Base-by-base conservation (phyloP, 2,329 filamentous ascomycete genomes). In the Harringtonia lauricola region DNA sequence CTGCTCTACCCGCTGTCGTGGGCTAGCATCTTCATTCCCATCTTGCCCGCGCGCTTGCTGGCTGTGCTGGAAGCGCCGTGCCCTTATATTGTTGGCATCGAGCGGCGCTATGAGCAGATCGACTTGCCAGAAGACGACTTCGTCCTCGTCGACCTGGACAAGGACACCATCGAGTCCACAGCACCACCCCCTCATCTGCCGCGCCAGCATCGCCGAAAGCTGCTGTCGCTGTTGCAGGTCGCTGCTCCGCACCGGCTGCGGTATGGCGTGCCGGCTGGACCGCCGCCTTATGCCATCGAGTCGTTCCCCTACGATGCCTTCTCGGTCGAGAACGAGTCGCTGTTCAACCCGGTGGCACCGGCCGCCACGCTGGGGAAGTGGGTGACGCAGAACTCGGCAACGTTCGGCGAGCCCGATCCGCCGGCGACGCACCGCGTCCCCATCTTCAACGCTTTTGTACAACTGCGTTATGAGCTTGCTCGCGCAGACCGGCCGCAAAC, bases 31-130 rank as follows among this genome's bases (percentile, higher is more conserved):
- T 88, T 95, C 58, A 95, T 96, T 50, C 90, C 90, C 2, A 74
- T 96, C 29, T 72, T 98, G 9, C 90, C 90, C 7, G 86, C 87
- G 9, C 79, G 90, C 30, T 69, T 98, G 19, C 72, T 98, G 10
- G 89, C 92, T 42, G 90, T 88, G 3, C 73, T 98, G 17, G 92
- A 96, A 55, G 90, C 90, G 1, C 90, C 90, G 3, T 96, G 92
- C 54, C 92, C 92, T 1, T 98, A 96, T 56, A 95, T 98, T 52
- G 87, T 96, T 36, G 92, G 92, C 39, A 86, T 98, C 46, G 92
- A 98, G 64, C 78, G 89, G 52, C 79, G 89, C 45, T 96, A 96
- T 58, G 86, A 94, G 54, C 79, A 79, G 45, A 76, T 88, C 38
- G 82, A 88, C 53, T 74, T 96, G 35, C 92, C 92, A 0, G 87